phyloP scores from a whole-genome alignment of 441 rosid genomes.

The Euphorbia schlechtendalii region DNA sequence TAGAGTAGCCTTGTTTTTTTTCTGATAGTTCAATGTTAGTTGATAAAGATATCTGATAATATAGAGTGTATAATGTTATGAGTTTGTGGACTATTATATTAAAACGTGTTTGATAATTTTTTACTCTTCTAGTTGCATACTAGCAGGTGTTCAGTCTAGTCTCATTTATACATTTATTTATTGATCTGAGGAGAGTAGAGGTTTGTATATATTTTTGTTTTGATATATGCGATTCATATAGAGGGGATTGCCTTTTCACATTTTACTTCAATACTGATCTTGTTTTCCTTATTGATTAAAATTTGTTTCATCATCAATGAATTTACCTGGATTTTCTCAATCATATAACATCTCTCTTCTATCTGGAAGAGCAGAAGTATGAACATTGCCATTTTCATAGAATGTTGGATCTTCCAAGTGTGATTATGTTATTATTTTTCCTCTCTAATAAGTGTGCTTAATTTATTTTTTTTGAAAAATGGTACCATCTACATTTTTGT shows the following conservation, averaged over 20 bases:
- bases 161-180: conserved; percentile 4
- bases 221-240: background rate
- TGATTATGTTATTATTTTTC: background rate
- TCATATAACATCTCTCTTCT: background rate
- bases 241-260: background rate
- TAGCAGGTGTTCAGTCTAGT: conserved; percentile 6
- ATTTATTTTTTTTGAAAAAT: too few relatives aligned
- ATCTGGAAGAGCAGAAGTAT: background rate
- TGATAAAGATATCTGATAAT: conserved; percentile 5
- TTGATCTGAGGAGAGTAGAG: background rate
- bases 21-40: background rate
- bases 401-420: background rate
- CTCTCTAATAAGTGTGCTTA: background rate
- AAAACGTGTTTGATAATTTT: background rate
- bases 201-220: background rate
- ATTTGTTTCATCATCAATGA: background rate
- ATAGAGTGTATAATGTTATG: background rate
- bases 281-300: background rate
- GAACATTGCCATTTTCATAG: background rate
- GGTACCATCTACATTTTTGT: background rate
- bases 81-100: background rate
- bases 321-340: background rate
- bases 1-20: background rate
- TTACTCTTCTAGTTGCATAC: background rate
- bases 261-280: background rate